phyloP scores from a whole-genome alignment of 2,329 filamentous ascomycete genomes.

The Phialemoniopsis sp. region DNA sequence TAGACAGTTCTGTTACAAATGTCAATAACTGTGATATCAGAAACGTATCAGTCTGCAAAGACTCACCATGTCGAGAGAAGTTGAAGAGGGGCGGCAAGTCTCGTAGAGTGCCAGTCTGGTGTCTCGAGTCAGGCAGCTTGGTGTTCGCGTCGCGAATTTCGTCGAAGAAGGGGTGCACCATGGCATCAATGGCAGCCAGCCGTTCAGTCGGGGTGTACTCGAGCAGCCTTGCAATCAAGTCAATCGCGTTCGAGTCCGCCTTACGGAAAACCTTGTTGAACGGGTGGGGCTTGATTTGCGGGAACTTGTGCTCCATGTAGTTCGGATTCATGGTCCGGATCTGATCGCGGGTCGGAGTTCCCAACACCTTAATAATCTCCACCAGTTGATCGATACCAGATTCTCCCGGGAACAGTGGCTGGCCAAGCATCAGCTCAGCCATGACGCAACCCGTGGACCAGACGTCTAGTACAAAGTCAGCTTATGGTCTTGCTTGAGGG shows the following conservation, averaged over 20 bases:
- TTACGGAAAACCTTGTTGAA: conserved; percentile 99
- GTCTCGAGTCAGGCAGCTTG: conserved; percentile 88
- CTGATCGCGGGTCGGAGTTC: conserved; percentile 93
- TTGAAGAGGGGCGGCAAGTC: conserved; percentile 88
- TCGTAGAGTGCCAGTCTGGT: conserved; percentile 72
- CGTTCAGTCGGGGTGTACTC: conserved; percentile 98
- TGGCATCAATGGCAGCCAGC: conserved; percentile 87
- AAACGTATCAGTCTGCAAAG: background rate
- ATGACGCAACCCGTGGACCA: conserved; percentile 99
- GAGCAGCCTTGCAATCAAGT: conserved; percentile 86
- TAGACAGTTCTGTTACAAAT: conserved; percentile 76
- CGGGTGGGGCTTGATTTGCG: conserved; percentile 98
- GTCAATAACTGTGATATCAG: conserved; percentile 9
- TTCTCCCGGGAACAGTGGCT: conserved; percentile 95
- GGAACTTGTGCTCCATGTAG: conserved; percentile 99
- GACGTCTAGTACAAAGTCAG: conserved; percentile 62
- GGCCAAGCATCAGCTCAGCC: conserved; percentile 98
- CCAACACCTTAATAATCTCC: conserved; percentile 98
- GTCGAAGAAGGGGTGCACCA: conserved; percentile 98
- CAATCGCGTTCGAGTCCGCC: conserved; percentile 87
- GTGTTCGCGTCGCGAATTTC: conserved; percentile 90
- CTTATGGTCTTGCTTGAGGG: background rate
- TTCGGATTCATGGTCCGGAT: conserved; percentile 99
- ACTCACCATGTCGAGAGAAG: conserved; percentile 88
- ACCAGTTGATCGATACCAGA: conserved; percentile 98